phyloP scores from a whole-genome alignment of 2,329 filamentous ascomycete species.

The Apiospora sp. region DNA sequence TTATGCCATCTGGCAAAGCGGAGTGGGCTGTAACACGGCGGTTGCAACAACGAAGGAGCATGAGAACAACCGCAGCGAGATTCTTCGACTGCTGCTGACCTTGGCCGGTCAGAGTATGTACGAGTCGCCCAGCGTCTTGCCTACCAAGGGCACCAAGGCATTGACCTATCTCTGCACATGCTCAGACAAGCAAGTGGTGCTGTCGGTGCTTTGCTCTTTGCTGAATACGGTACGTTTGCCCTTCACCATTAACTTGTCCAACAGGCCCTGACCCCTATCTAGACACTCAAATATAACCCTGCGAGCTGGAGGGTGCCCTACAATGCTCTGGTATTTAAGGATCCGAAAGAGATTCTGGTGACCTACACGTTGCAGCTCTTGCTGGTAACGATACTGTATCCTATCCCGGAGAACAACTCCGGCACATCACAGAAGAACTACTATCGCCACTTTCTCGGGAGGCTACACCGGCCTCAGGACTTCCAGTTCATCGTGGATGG shows the following conservation, averaged over 20 bases:
- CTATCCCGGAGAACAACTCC: slow-evolving; percentile 79
- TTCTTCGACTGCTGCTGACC: slow-evolving; percentile 84
- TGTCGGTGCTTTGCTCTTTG: slow-evolving; percentile 90
- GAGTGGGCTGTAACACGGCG: slow-evolving; percentile 91
- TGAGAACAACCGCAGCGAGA: slow-evolving; percentile 91
- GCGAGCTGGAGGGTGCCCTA: slow-evolving; percentile 94
- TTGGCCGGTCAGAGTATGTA: slow-evolving; percentile 94
- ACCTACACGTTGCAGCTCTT: slow-evolving; percentile 92
- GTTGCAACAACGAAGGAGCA: slow-evolving; percentile 89
- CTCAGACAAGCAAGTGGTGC: slow-evolving; percentile 87
- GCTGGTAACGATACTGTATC: slow-evolving; percentile 85
- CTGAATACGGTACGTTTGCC: slow-evolving; percentile 81
- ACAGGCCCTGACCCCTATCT: slow-evolving; percentile 22
- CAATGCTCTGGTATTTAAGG: slow-evolving; percentile 89
- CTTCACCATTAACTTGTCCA: background rate
- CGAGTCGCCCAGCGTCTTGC: slow-evolving; percentile 79
- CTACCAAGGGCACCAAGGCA: slow-evolving; percentile 81
- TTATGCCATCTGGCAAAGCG: slow-evolving; percentile 97
- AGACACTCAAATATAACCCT: slow-evolving; percentile 96
- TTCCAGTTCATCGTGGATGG: slow-evolving; percentile 98
- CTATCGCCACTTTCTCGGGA: slow-evolving; percentile 90
- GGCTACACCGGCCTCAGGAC: slow-evolving; percentile 91
- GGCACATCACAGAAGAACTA: slow-evolving; percentile 81
- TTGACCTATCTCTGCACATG: slow-evolving; percentile 90
- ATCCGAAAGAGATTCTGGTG: slow-evolving; percentile 87